These are phyloP conservation scores for Isatis tinctoria DNA, from an alignment of 345 rosid genomes.

Conservation along the genomic window DNA sequence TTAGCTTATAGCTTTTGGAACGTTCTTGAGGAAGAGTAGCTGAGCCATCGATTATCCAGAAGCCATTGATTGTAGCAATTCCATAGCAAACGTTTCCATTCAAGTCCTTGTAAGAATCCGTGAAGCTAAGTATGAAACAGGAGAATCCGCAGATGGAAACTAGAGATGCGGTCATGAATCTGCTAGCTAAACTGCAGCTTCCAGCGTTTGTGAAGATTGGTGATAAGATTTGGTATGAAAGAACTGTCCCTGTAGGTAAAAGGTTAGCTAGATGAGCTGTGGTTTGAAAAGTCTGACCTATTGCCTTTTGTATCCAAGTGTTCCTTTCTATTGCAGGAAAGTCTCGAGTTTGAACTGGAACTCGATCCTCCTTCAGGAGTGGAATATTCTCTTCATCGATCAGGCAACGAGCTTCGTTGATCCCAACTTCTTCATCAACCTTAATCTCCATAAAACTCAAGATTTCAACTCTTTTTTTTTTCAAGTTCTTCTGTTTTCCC, in stretches of 20 bases:
- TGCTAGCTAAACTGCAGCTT: conserved; percentile 48
- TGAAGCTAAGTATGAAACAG: conserved; percentile 68
- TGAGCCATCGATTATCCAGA: conserved; percentile 80
- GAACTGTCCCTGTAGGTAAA: conserved; percentile 85
- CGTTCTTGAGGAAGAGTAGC: conserved; percentile 46
- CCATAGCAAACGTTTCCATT: conserved; percentile 69
- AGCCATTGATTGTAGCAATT: conserved; percentile 55
- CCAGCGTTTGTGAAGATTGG: conserved; percentile 76
- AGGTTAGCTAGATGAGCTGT: conserved; percentile 82
- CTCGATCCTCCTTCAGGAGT: conserved; percentile 6
- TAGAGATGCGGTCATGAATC: conserved; percentile 51
- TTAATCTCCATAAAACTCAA: conserved; percentile 19
- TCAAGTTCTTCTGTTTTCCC: background rate
- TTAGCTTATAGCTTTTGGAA: conserved; percentile 42
- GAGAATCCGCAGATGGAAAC: conserved; percentile 65
- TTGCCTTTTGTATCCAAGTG: conserved; percentile 59
- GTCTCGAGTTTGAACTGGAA: background rate
- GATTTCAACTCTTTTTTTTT: background rate
- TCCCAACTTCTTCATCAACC: conserved; percentile 25
- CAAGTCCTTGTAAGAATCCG: conserved; percentile 67
- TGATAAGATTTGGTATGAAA: conserved; percentile 72
- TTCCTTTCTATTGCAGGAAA: conserved; percentile 38
- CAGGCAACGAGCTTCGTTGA: background rate
- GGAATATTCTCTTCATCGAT: conserved; percentile 20
- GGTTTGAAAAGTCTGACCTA: conserved; percentile 74